These are phyloP conservation scores for Hanseniaspora nectarophila DNA, from an alignment of 805 yeast species.

Conservation along the genomic window DNA sequence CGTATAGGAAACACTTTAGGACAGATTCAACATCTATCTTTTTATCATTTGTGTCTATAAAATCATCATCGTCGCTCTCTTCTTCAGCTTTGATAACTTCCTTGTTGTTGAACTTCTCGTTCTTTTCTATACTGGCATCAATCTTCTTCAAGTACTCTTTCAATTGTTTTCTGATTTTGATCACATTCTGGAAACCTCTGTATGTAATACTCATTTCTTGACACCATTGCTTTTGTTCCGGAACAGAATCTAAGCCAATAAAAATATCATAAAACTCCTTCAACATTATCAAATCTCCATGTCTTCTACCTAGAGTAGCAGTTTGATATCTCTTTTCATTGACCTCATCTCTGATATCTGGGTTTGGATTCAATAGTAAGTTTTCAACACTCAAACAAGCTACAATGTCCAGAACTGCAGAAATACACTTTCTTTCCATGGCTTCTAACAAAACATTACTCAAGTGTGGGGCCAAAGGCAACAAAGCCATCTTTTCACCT, in stretches of 20 bases:
- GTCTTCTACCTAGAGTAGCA: slow-evolving; percentile 56
- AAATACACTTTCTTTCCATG: slow-evolving; percentile 40
- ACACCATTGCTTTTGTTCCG: slow-evolving; percentile 73
- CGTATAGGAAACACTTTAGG: slow-evolving; percentile 68
- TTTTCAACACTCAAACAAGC: slow-evolving; percentile 91
- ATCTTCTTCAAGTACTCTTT: slow-evolving; percentile 45
- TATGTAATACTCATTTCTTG: slow-evolving; percentile 59
- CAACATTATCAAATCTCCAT: slow-evolving; percentile 75
- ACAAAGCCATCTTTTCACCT: slow-evolving; percentile 76
- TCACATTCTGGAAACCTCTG: slow-evolving; percentile 70
- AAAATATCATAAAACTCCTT: slow-evolving; percentile 63
- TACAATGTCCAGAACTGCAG: slow-evolving; percentile 72
- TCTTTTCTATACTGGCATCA: slow-evolving; percentile 19
- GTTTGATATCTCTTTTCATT: slow-evolving; percentile 59
- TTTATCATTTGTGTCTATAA: slow-evolving; percentile 27
- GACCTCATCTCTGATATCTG: slow-evolving; percentile 72
- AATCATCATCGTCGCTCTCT: slow-evolving; percentile 21
- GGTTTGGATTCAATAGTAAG: slow-evolving; percentile 63
- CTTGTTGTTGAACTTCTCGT: slow-evolving; percentile 19
- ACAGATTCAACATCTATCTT: slow-evolving; percentile 42
- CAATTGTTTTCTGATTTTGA: slow-evolving; percentile 64
- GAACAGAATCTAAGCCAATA: slow-evolving; percentile 32
- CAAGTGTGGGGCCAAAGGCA: slow-evolving; percentile 87
- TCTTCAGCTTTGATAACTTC: not conserved
- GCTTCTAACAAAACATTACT: slow-evolving; percentile 77